Conservation (phyloP, 495 filamentous ascomycete genomes). For the Annulohypoxylon nitens region DNA sequence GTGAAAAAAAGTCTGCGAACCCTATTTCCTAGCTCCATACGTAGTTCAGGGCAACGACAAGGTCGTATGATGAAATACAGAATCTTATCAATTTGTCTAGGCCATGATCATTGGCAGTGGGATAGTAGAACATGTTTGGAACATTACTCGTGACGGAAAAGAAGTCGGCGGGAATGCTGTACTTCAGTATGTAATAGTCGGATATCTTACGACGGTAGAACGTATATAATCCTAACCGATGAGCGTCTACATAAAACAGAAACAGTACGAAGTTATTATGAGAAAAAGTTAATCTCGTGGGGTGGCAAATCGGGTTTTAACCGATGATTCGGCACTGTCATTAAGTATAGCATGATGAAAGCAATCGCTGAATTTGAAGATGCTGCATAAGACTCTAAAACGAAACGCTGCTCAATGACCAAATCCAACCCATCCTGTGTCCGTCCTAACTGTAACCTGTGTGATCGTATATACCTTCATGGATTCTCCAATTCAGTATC, state of each 20-base stretch:
- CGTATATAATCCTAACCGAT: background rate
- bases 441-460: too few species aligned
- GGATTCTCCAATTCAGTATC: too few species aligned
- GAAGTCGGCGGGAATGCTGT: background rate
- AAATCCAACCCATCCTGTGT: too few species aligned
- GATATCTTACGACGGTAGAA: background rate
- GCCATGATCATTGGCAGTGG: background rate
- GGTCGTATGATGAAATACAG: background rate
- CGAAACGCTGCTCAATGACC: too few species aligned
- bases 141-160: background rate
- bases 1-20: background rate
- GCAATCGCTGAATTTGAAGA: too few species aligned
- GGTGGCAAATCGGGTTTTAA: background rate
- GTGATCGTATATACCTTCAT: too few species aligned
- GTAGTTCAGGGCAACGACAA: background rate
- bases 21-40: conserved; percentile 9
- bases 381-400: too few species aligned
- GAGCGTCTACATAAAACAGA: background rate
- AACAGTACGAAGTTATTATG: background rate
- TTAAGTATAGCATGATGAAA: too few species aligned
- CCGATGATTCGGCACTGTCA: background rate
- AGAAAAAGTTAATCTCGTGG: background rate
- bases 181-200: background rate
- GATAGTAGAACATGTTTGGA: background rate
- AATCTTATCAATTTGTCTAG: background rate